Evolutionary conservation across 2,329 filamentous ascomycete genomes (phyloP), one percentile per base, ranked within the genome.

Genomic region (Ophiocordyceps camponoti-rufipedis): DNA sequence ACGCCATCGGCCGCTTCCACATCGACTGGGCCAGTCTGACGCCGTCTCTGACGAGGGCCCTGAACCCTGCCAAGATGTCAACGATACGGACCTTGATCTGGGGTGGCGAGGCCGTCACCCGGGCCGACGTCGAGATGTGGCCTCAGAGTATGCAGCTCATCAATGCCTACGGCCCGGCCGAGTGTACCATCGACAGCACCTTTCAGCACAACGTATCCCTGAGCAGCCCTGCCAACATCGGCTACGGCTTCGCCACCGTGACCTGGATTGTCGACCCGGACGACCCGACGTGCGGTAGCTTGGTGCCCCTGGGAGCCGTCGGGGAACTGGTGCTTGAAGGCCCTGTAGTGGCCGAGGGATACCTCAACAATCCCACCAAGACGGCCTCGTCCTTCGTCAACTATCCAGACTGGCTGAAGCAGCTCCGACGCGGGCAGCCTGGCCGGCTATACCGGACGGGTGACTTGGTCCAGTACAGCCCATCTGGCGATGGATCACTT

Each of bases 341-440:
- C 0, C 70, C 70, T 1, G 61, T 66, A 2, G 62, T 75, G 10
- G 69, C 65, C 13, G 57, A 62, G 41, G 69, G 71, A 29, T 76
- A 75, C 48, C 54, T 72, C 13, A 66, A 70, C 44, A 54, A 61
- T 23, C 23, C 55, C 0, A 45, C 42, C 5, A 51, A 50, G 43
- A 63, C 68, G 58, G 48, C 58, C 45, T 16, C 47, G 0, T 51
- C 51, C 1, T 62, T 61, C 31, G 54, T 61, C 32, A 23, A 54
- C 16, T 44, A 48, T 32, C 54, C 53, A 1, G n/a, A 39, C 2
- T 55, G 53, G 54, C 45, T 54, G 2, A 18, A 4, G 1, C 28
- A 13, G 2, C 41, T 31, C 23, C 40, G 39, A 4, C 28, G 18
- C 1, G 52, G 50, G 8, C 48, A 49, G 12, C 41, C n/a, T 14